Evolutionary conservation across 768 basidiomycete species (phyloP).

Genomic region (Boletus edulis): DNA sequence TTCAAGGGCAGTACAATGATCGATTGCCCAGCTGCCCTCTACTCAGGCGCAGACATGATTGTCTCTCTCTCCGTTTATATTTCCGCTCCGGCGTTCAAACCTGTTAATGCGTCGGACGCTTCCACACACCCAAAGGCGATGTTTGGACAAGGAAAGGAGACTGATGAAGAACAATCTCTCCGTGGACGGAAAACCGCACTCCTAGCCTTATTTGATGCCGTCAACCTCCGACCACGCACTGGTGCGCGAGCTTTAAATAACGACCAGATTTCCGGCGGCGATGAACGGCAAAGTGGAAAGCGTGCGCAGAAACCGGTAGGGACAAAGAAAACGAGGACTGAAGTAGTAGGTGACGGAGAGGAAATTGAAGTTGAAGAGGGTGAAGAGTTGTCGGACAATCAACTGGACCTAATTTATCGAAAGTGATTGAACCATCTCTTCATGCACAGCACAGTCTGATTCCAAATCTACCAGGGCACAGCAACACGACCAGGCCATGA

Average conservation of each 20-base stretch:
- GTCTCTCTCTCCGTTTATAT: constrained; percentile 75
- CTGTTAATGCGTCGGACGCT: constrained; percentile 35
- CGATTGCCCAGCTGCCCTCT: constrained; percentile 70
- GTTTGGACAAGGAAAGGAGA: constrained; percentile 80
- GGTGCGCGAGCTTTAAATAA: constrained; percentile 36
- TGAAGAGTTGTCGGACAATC: constrained; percentile 78
- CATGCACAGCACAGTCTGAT: not conserved
- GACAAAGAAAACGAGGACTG: constrained; percentile 47
- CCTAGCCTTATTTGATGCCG: constrained; percentile 65
- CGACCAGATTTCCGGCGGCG: constrained; percentile 27
- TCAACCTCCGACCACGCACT: constrained; percentile 65
- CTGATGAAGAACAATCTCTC: constrained; percentile 71
- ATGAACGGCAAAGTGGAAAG: constrained; percentile 41
- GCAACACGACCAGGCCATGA: constrained; percentile 69
- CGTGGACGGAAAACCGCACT: constrained; percentile 79
- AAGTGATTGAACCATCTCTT: constrained; percentile 47
- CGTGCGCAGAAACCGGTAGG: constrained; percentile 34
- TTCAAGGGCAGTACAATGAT: constrained; percentile 69
- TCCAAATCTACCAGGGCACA: constrained; percentile 61
- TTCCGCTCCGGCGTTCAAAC: constrained; percentile 63
- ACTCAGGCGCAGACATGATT: constrained; percentile 75
- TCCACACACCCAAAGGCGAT: constrained; percentile 33
- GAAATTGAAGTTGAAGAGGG: constrained; percentile 82
- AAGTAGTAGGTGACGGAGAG: constrained; percentile 78
- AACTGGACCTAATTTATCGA: constrained; percentile 81